Percentiles rank a stretch among this genome's conserved stretches.
Conservation (phyloP, 148 eudicot genomes). For the Rhododendron henanense region DNA sequence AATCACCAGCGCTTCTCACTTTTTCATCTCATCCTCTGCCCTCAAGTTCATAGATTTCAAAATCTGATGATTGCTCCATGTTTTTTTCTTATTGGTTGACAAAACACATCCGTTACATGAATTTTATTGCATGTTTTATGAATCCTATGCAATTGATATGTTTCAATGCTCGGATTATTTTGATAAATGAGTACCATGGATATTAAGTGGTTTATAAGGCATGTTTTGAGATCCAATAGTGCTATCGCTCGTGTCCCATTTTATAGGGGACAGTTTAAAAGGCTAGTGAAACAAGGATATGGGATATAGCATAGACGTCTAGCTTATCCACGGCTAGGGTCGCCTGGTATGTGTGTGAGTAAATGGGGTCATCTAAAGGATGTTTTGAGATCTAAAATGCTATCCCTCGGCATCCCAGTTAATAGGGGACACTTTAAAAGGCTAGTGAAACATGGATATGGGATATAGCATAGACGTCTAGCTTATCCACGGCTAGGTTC, state of each 20-base stretch:
- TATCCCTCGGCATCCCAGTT: background rate
- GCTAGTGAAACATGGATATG: background rate
- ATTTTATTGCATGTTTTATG: background rate
- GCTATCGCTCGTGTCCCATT: background rate
- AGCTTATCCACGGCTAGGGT: background rate
- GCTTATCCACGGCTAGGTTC: background rate
- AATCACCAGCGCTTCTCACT: no score
- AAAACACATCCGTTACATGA: background rate
- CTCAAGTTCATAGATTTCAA: no score
- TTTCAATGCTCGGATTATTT: background rate
- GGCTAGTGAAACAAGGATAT: background rate
- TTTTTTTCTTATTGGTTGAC: no score
- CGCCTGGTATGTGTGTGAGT: background rate
- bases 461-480: background rate
- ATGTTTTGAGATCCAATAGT: background rate
- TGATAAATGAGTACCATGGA: background rate
- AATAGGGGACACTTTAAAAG: background rate
- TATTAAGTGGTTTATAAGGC: background rate
- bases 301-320: background rate
- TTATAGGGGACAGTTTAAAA: background rate
- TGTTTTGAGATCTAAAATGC: background rate
- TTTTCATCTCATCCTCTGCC: no score
- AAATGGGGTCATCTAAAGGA: background rate
- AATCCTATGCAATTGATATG: background rate
- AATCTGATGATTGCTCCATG: no score